A percentile compares a stretch with the other conserved stretches of the same genome.
These are phyloP conservation scores for Chenopodium quinoa DNA, from an alignment of 148 eudicot species.

Conservation along the genomic window DNA sequence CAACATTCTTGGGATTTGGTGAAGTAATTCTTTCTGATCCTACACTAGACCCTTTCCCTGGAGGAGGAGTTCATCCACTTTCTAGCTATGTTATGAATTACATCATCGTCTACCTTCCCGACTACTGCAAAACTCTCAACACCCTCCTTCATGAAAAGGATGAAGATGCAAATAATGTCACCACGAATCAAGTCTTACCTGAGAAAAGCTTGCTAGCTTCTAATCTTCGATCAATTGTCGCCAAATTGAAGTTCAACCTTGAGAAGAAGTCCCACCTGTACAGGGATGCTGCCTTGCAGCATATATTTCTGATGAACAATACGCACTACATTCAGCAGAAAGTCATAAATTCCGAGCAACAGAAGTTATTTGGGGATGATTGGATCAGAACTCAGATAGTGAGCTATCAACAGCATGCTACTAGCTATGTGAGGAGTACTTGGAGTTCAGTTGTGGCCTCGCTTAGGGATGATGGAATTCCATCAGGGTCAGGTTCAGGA, in stretches of 20 bases:
- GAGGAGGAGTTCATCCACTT: slow-evolving; percentile 67
- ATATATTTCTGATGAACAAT: slow-evolving; percentile 77
- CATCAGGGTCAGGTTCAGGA: slow-evolving; percentile 33
- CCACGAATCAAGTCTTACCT: background rate
- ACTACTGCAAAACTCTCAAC: slow-evolving; percentile 52
- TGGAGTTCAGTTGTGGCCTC: slow-evolving; percentile 55
- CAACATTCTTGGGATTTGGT: slow-evolving; percentile 49
- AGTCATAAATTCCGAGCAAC: slow-evolving; percentile 43
- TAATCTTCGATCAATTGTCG: slow-evolving; percentile 41
- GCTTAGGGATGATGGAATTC: slow-evolving; percentile 50
- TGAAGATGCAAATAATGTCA: slow-evolving; percentile 6
- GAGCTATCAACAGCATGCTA: slow-evolving; percentile 56
- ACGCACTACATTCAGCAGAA: slow-evolving; percentile 64
- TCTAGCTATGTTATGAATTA: slow-evolving; percentile 78
- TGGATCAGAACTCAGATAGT: slow-evolving; percentile 53
- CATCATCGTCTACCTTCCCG: slow-evolving; percentile 39
- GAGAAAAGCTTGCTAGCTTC: slow-evolving; percentile 31
- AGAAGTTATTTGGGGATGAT: slow-evolving; percentile 45
- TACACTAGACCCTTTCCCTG: slow-evolving; percentile 41
- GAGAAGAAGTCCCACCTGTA: slow-evolving; percentile 55
- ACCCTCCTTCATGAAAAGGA: slow-evolving; percentile 38
- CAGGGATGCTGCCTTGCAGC: slow-evolving; percentile 51
- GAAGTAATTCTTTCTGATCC: slow-evolving; percentile 45
- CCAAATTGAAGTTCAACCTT: slow-evolving; percentile 52
- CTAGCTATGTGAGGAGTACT: slow-evolving; percentile 53